Conservation (phyloP, 2,329 filamentous ascomycete species). For the Aspergillus pseudotamarii region DNA sequence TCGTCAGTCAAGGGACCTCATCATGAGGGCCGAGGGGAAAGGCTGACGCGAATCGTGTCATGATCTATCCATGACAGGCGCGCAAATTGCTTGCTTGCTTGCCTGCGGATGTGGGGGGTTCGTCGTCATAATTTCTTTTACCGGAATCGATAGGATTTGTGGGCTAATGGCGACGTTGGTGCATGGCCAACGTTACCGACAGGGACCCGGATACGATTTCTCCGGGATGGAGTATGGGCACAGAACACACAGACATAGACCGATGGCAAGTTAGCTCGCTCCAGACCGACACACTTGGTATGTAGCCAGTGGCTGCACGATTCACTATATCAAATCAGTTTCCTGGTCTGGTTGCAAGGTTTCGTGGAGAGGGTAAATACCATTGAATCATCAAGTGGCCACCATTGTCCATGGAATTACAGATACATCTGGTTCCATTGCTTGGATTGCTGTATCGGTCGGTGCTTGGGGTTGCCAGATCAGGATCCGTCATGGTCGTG, state of each 20-base stretch:
- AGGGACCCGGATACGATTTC: constrained; percentile 39
- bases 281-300: constrained; percentile 59
- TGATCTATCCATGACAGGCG: constrained; percentile 4
- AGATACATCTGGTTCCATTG: constrained; percentile 61
- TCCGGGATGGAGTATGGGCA: constrained; percentile 46
- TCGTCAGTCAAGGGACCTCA: background rate
- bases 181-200: constrained; percentile 33
- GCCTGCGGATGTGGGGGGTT: background rate
- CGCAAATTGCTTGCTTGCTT: background rate
- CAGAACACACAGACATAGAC: constrained; percentile 58
- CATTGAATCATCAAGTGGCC: constrained; percentile 63
- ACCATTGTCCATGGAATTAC: constrained; percentile 56
- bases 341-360: background rate
- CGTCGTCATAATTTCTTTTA: constrained; percentile 15
- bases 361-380: constrained; percentile 34
- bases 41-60: background rate
- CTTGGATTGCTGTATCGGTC: constrained; percentile 56
- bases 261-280: constrained; percentile 49
- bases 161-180: constrained; percentile 44
- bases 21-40: background rate
- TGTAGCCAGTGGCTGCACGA: constrained; percentile 67
- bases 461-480: constrained; percentile 55
- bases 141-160: constrained; percentile 45
- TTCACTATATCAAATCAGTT: constrained; percentile 45
- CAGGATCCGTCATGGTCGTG: constrained; percentile 54